Evolutionary conservation across 257 asterid species (phyloP), one percentile per base, ranked within the genome.

Genomic region (Echites panduratus): DNA sequence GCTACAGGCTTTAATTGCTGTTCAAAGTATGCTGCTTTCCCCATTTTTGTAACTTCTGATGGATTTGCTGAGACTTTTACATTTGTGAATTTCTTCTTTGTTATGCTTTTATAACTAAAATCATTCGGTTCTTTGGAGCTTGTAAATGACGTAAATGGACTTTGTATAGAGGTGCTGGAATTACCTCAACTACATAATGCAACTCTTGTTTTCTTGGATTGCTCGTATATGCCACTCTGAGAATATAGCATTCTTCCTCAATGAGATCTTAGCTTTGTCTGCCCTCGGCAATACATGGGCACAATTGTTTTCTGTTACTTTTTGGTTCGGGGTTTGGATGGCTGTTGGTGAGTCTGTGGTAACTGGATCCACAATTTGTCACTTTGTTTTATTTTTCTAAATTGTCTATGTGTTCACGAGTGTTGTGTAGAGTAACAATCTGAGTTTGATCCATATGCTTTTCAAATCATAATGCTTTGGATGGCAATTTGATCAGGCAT

Each of bases 401-500:
- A 0, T 1, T 14, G 64, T 47, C 47, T 41, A 14, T 14, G 5
- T 13, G 1, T 19, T 74, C 27, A 13, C 4, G 48, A 38, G 10
- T 40, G n/a, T n/a, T 41, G 9, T 27, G 16, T 63, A 8, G 13
- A 16, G 32, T 57, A 14, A 64, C 26, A 48, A 38, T 52, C 19
- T 70, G 62, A 71, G 52, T 40, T 69, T 35, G 47, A 32, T 44
- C 12, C 63, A 4, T 29, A 7, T 52, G 53, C 38, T 75, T 71
- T 6, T 72, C 4, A 9, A 44, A 40, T 69, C 56, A 24, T 71
- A 45, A 64, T 72, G 73, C 44, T 67, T 49, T 76, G 41, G 5
- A 41, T 58, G 52, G 29, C 56, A 66, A 62, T 78, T 43, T 77
- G 73, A 67, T 65, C 91, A 93, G 98, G 79, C 83, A 65, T 90